Evolutionary conservation across 208 protist genomes (phyloP), one percentile per base, ranked within the genome.

Genomic region (Acanthamoeba culbertsoni): DNA sequence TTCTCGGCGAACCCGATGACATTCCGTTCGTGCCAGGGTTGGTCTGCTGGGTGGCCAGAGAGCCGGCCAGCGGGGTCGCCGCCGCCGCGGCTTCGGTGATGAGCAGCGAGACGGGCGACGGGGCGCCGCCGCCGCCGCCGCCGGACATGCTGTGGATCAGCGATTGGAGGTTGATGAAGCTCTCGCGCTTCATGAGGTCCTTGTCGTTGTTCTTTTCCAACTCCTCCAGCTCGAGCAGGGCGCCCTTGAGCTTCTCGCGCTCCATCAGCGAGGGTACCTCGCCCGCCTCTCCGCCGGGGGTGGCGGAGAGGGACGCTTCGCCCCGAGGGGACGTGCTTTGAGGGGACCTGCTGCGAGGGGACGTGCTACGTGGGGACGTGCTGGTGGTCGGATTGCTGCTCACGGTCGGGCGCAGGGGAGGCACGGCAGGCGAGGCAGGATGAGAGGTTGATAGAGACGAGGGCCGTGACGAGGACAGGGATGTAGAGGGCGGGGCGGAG

Each of bases 161-260:
- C 68, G 68, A 79, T 23, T 79, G 68, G 42, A 79, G 68, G 68
- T 79, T 28, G 68, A 79, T 18, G 40, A 79, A 79, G 68, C 68
- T 79, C 68, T 79, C 68, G 35, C 68, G 68, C 42, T 79, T 79
- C 68, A 79, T 43, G 40, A 79, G 68, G 42, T 79, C 68, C 40
- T 51, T 43, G 8, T 79, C 68, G 42, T 79, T 79, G 40, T 12
- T 23, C 42, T 79, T 79, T 26, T 79, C 26, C 68, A 79, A 42
- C 68, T 79, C 68, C 26, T 79, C 68, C 20, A 79, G 68, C 68
- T 79, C 68, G 33, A 79, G 68, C 35, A 79, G 68, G 40, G 68
- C 68, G 2, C 68, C 68, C 26, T 42, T 33, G 26, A 79, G 42
- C 68, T n/a, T 43, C 4, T 51, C 40, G 5, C 68, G 68, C 40